Evolutionary conservation across 306 rosid genomes (phyloP).

Genomic region (Cicer yamashitae): DNA sequence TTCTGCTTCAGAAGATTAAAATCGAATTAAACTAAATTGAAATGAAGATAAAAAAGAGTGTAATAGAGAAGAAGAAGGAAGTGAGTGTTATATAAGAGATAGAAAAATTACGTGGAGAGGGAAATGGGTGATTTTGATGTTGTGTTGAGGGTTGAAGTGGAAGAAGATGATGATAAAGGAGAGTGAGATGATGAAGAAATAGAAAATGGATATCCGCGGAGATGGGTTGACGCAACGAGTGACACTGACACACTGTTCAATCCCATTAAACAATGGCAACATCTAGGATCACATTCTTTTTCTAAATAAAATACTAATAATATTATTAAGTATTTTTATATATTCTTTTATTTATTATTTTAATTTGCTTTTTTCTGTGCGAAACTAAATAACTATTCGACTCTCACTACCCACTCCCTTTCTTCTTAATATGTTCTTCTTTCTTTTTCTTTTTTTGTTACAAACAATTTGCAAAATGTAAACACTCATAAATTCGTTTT

Average conservation of each 20-base stretch:
- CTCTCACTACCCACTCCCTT: no score
- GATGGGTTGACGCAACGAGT: background rate
- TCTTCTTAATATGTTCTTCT: no score
- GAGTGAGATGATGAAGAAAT: background rate
- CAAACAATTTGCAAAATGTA: no score
- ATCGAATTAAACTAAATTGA: background rate
- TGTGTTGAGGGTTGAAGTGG: background rate
- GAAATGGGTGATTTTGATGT: background rate
- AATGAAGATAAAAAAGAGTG: background rate
- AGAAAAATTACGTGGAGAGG: constrained; percentile 29
- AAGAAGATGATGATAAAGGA: background rate
- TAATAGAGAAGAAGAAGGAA: background rate
- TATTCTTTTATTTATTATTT: no score
- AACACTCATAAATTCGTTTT: no score
- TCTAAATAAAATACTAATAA: no score
- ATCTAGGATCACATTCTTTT: background rate
- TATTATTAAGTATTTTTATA: no score
- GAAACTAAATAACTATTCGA: no score
- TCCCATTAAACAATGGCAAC: constrained; percentile 6
- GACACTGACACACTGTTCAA: background rate
- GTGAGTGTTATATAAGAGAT: background rate
- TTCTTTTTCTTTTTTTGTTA: no score
- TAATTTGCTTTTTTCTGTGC: no score
- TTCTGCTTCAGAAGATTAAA: constrained; percentile 44
- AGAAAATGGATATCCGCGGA: background rate